A percentile compares a stretch with the other conserved stretches of the same genome.
These are phyloP conservation scores for Coprinellus micaceus DNA, from an alignment of 768 basidiomycete genomes.

Conservation along the genomic window DNA sequence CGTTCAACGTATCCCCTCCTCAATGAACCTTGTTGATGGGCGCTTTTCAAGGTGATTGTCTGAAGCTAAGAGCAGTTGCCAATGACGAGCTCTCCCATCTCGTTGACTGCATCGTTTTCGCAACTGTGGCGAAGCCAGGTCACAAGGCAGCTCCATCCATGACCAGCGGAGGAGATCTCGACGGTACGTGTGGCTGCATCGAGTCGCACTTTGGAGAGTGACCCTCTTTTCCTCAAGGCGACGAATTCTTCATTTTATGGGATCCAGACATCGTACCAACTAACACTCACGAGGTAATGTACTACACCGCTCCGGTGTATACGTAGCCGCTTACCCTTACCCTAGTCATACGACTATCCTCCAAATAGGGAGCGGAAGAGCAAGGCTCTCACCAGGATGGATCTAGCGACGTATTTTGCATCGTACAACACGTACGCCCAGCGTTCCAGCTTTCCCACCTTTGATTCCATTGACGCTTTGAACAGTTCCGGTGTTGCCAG, in stretches of 20 bases:
- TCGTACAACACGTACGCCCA: constrained; percentile 59
- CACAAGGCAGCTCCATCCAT: constrained; percentile 63
- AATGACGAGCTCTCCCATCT: constrained; percentile 50
- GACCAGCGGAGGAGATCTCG: constrained; percentile 67
- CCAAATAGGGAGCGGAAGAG: constrained; percentile 52
- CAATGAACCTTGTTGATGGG: background rate
- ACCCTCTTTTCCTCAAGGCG: no score
- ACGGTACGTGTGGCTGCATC: constrained; percentile 32
- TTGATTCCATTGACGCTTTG: background rate
- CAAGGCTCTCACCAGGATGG: constrained; percentile 46
- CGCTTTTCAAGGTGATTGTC: constrained; percentile 46
- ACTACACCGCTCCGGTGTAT: background rate
- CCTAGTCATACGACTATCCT: constrained; percentile 65
- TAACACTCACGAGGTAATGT: constrained; percentile 47
- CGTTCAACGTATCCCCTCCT: background rate
- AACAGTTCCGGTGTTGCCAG: constrained; percentile 53
- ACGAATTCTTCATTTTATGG: constrained; percentile 69
- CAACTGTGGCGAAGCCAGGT: constrained; percentile 52
- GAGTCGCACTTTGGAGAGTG: background rate
- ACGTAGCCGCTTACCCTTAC: background rate
- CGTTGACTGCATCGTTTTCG: constrained; percentile 66
- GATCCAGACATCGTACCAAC: constrained; percentile 59
- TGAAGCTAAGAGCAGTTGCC: constrained; percentile 60
- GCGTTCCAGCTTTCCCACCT: no score
- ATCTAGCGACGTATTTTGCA: constrained; percentile 65